Conservation (phyloP, 768 basidiomycete species). For the Russula sp. region DNA sequence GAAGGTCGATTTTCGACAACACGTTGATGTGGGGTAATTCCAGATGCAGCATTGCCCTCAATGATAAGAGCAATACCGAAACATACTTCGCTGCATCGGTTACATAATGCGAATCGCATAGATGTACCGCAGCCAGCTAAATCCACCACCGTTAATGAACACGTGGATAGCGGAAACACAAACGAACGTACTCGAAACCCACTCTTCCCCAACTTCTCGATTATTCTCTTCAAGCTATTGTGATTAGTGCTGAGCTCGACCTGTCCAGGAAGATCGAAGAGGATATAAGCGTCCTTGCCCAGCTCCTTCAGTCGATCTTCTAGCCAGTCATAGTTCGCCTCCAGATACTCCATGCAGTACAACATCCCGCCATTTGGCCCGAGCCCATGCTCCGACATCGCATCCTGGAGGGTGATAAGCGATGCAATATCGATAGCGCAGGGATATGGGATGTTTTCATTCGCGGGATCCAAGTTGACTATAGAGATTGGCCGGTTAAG, state of each 20-base stretch:
- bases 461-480: constrained; percentile 95
- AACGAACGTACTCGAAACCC: constrained; percentile 72
- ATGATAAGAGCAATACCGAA: constrained; percentile 82
- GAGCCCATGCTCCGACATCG: constrained; percentile 75
- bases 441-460: constrained; percentile 77
- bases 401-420: constrained; percentile 82
- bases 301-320: constrained; percentile 59
- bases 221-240: constrained; percentile 68
- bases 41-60: constrained; percentile 96
- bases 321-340: constrained; percentile 90
- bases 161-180: not conserved
- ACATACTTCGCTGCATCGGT: constrained; percentile 95
- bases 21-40: constrained; percentile 99
- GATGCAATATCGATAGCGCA: constrained; percentile 81
- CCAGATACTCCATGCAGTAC: constrained; percentile 71
- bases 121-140: constrained; percentile 54
- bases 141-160: not conserved
- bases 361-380: constrained; percentile 97
- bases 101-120: constrained; percentile 96
- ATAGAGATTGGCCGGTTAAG: constrained; percentile 81
- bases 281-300: constrained; percentile 71
- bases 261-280: constrained; percentile 96
- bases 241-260: constrained; percentile 98
- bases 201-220: constrained; percentile 61
- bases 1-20: constrained; percentile 90